Evolutionary conservation across 1,139 yeast genomes (phyloP), one percentile per base, ranked within the genome.

Genomic region (Debaryomycetaceae sp.): DNA sequence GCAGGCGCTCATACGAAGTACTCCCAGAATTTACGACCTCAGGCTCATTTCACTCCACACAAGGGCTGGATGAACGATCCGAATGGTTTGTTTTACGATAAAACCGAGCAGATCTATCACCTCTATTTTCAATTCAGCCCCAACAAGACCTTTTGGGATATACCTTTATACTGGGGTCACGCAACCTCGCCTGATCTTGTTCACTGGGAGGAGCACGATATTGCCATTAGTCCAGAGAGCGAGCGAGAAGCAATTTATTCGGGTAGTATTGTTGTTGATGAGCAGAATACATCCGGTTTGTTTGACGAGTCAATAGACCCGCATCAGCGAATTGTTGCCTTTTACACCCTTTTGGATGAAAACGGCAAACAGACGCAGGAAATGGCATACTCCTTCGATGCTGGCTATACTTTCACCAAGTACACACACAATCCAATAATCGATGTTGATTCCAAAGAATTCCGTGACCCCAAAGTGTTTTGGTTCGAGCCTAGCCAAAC

Each of bases 1-100:
- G n/a, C n/a, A n/a, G n/a, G n/a, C n/a, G n/a, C n/a, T n/a, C n/a
- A n/a, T n/a, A n/a, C n/a, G n/a, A n/a, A n/a, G n/a, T n/a, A n/a
- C n/a, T n/a, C n/a, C n/a, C n/a, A n/a, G n/a, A n/a, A n/a, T n/a
- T n/a, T n/a, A n/a, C n/a, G 26, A 14, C 26, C 26, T 24, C 11
- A 13, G 7, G 12, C 14, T 15, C 26, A 24, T 14, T 24, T 13
- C 26, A 24, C 26, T 12, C 26, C 26, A 8, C 8, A 24, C n/a
- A 24, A 13, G 7, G 26, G 26, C 26, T 24, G 26, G 26, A 24
- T 24, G 18, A 24, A 24, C 12, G 26, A 24, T 12, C 26, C 26
- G 18, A 24, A 24, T 24, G 26, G 26, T 15, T 13, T 24, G 26
- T 24, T 24, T 15, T 24, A 13, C 14, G 26, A 24, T 14, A 15